Evolutionary conservation across 2,329 filamentous ascomycete species (phyloP).

Genomic region (Penicillium olsonii): DNA sequence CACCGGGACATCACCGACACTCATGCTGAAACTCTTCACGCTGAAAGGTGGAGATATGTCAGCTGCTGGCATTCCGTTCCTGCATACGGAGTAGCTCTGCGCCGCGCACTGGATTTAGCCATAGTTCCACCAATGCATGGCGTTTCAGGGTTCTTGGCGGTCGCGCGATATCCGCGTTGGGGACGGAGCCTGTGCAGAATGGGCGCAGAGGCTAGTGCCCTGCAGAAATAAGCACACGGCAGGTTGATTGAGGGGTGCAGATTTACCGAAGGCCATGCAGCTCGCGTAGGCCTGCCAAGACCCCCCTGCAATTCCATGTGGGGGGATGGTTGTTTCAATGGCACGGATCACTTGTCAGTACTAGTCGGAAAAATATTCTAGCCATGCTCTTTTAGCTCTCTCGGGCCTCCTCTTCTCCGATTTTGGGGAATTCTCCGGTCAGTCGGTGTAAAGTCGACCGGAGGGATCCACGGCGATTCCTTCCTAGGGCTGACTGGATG

Average conservation of each 20-base stretch:
- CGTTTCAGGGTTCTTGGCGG: not conserved
- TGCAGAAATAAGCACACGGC: not conserved
- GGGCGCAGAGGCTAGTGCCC: not conserved
- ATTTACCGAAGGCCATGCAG: not conserved
- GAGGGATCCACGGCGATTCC: too few relatives aligned
- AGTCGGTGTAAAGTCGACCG: too few relatives aligned
- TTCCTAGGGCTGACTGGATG: too few relatives aligned
- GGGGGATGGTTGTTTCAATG: slow-evolving; percentile 12
- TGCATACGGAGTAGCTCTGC: slow-evolving; percentile 3
- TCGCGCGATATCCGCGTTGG: not conserved
- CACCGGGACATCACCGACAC: not conserved
- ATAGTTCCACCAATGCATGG: slow-evolving; percentile 19
- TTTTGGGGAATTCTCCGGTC: too few relatives aligned
- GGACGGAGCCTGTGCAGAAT: slow-evolving; percentile 1
- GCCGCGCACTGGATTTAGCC: not conserved
- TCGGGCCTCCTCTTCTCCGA: not conserved
- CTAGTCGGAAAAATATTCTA: not conserved
- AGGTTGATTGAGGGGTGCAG: not conserved
- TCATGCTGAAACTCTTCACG: slow-evolving; percentile 9
- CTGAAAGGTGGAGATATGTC: slow-evolving; percentile 16
- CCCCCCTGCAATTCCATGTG: slow-evolving; percentile 12
- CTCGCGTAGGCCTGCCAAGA: slow-evolving; percentile 10
- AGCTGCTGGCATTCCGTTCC: not conserved
- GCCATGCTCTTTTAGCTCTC: too few relatives aligned
- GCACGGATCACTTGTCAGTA: not conserved